These are phyloP conservation scores for Aurinia saxatilis DNA, from an alignment of 345 rosid genomes.

Conservation along the genomic window DNA sequence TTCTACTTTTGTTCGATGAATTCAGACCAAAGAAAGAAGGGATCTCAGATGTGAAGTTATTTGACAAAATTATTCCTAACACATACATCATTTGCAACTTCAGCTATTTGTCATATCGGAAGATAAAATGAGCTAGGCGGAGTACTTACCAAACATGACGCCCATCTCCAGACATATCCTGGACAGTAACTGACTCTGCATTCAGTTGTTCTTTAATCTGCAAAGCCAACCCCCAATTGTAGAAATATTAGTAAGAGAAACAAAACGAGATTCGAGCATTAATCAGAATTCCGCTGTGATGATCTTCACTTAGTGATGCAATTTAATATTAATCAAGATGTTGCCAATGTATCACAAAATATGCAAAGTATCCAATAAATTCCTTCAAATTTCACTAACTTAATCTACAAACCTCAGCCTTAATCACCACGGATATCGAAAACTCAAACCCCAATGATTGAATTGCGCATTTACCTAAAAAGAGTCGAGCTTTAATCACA, in stretches of 20 bases:
- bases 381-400: not conserved
- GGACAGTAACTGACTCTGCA: conserved; percentile 76
- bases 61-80: not conserved
- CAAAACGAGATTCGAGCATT: not conserved
- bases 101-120: not conserved
- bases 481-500: no score
- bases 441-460: not conserved
- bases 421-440: not conserved
- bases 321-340: no score
- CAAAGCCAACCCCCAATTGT: not conserved
- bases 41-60: not conserved
- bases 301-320: not conserved
- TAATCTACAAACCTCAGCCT: no score
- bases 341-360: not conserved
- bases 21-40: not conserved
- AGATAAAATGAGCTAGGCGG: not conserved
- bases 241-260: not conserved
- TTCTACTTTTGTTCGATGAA: not conserved
- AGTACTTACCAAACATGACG: conserved; percentile 73
- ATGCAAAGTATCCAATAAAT: not conserved
- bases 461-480: no score
- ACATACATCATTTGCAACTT: not conserved
- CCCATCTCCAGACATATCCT: conserved; percentile 95
- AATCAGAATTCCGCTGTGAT: not conserved
- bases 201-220: conserved; percentile 75